Evolutionary conservation across 1,284 basidiomycete species (phyloP), one percentile per base, ranked within the genome.

Genomic region (Pisolithus thermaeus): DNA sequence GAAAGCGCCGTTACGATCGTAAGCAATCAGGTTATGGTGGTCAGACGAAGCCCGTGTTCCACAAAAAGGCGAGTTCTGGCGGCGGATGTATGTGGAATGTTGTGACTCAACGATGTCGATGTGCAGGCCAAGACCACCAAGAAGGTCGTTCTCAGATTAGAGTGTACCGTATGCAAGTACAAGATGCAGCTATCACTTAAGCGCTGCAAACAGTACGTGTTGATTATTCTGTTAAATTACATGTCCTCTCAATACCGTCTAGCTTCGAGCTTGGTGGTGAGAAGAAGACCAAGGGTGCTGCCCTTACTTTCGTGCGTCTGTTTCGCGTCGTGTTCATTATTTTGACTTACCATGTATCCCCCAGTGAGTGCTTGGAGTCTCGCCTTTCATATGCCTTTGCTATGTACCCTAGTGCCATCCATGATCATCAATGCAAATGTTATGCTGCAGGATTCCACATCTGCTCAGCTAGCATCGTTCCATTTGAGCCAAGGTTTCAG

Each of bases 1-100:
- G 96, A 78, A 99, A 99, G 88, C 92, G 96, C 70, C 94, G 97
- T 83, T 99, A 99, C 79, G 96, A 97, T 80, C 86, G 91, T 66
- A 97, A 97, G 83, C 94, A 97, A 76, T 90, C 88, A 68, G 96
- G 96, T 80, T 99, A 98, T 79, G 96, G 96, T 90, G 96, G 96
- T 81, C 95, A 97, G 82, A 99, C 96, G 60, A 99, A 99, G 83
- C 96, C 97, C 62, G 95, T 98, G 74, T 98, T 98, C 89, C 96
- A 98, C 90, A 98, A 95, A 81, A 96, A 94, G 86, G 90, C 85
- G 58, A 62, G 77, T 74, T 38, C 38, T 11, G 7, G 28, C 4
- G 38, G 8, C 36, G 2, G 14, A 41, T 36, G 23, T 25, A 9
- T 16, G 8, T n/a, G 41, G 16, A 22, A 8, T 30, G 28, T 11